Evolutionary conservation across 2,329 filamentous ascomycete species (phyloP).

Genomic region (Fusarium xyrophilum): DNA sequence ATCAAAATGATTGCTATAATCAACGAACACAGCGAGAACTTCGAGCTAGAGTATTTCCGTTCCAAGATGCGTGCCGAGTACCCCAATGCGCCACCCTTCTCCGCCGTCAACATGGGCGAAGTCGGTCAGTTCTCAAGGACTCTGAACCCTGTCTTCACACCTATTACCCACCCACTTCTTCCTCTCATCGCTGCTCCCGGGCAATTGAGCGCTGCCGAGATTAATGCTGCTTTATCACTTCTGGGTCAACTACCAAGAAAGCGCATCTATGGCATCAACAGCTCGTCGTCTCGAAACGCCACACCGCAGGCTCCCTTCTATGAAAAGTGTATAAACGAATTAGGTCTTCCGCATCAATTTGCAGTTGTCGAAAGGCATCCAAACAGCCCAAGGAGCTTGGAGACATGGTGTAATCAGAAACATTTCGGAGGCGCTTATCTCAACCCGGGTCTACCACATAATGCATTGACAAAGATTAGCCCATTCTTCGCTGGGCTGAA

Average conservation of each 20-base stretch:
- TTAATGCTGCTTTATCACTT: slow-evolving; percentile 78
- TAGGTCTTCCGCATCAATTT: slow-evolving; percentile 86
- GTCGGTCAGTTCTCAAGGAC: slow-evolving; percentile 85
- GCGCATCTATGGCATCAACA: slow-evolving; percentile 81
- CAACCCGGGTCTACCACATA: slow-evolving; percentile 71
- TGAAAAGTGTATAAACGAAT: slow-evolving; percentile 81
- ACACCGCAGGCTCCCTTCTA: slow-evolving; percentile 84
- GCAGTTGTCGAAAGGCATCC: slow-evolving; percentile 74
- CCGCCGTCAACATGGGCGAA: slow-evolving; percentile 86
- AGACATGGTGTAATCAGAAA: slow-evolving; percentile 73
- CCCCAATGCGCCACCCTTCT: slow-evolving; percentile 74
- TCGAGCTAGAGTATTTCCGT: slow-evolving; percentile 88
- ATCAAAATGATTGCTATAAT: slow-evolving; percentile 92
- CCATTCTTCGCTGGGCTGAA: slow-evolving; percentile 60
- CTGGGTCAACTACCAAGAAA: slow-evolving; percentile 82
- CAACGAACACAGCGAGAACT: slow-evolving; percentile 83
- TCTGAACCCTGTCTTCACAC: slow-evolving; percentile 85
- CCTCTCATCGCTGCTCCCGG: slow-evolving; percentile 86
- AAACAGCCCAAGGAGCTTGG: slow-evolving; percentile 69
- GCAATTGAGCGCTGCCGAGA: slow-evolving; percentile 84
- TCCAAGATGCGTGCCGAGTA: slow-evolving; percentile 75
- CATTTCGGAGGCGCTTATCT: slow-evolving; percentile 85
- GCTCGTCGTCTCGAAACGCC: slow-evolving; percentile 65
- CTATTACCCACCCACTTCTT: slow-evolving; percentile 84
- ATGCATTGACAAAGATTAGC: slow-evolving; percentile 65